phyloP scores from a whole-genome alignment of 139 green algal genomes.

The Asterochloris erici region DNA sequence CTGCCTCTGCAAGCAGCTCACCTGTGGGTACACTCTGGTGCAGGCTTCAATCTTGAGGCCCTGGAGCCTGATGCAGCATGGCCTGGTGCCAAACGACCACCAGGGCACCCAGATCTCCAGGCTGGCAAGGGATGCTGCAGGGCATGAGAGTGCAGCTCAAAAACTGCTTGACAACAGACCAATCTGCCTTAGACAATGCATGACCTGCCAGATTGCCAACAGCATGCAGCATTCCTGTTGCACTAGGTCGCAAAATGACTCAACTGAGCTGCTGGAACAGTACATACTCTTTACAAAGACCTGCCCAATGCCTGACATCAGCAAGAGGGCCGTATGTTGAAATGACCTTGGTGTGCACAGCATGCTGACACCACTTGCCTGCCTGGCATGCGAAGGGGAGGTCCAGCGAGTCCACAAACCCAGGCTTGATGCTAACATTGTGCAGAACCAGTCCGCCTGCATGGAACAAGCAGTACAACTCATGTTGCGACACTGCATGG shows the following conservation, averaged over 20 bases:
- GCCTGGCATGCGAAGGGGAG: constrained; percentile 14
- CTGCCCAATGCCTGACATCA: no score
- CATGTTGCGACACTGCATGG: no score
- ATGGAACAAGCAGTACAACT: neutral
- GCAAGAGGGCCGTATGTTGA: no score
- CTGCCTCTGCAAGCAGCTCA: no score
- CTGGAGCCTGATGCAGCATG: no score
- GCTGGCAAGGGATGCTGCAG: no score
- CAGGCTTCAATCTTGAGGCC: no score
- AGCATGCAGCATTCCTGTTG: neutral
- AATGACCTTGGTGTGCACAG: neutral
- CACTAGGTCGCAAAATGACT: no score
- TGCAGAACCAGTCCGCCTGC: constrained; percentile 1
- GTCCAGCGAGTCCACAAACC: constrained; percentile 7
- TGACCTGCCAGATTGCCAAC: neutral
- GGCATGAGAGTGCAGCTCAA: neutral
- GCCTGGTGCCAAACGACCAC: no score
- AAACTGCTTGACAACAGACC: neutral
- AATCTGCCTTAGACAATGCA: neutral
- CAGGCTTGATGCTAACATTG: neutral
- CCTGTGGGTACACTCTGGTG: no score
- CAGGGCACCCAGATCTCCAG: no score
- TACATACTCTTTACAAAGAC: neutral
- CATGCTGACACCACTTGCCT: neutral
- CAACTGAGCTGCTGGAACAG: neutral